Base-by-base conservation (phyloP, 2,329 filamentous ascomycete species). In the Lasiodiplodia theobromae region DNA sequence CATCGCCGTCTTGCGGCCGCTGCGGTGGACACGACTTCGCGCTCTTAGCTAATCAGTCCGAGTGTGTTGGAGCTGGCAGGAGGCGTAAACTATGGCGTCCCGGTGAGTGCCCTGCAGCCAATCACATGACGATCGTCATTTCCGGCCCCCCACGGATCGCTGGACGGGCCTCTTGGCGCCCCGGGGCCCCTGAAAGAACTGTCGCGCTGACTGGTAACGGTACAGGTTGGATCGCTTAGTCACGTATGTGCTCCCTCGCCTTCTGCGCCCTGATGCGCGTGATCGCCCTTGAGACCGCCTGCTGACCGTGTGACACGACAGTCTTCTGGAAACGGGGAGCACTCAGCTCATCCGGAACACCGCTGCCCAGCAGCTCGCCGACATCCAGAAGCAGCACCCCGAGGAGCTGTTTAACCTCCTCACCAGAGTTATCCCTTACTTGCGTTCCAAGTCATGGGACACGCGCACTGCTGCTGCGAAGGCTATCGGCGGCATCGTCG, bases 341-440 rank as follows among this genome's bases (percentile, higher is more conserved):
- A 99, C 96, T 70, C 91, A 92, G 78, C 86, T 99, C 73, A 98
- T 99, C 78, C 91, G 96, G 73, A 97, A 97, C 77, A 99, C 96
- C 71, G 96, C 96, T 71, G 96, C 97, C 71, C 94, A 96, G 77
- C 96, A 99, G 82, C 87, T 99, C 71, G 96, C 94, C 71, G 96
- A 99, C 82, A 96, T 97, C 80, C 96, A 99, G 82, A 98, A 97
- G 79, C 92, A 96, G 79, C 96, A 98, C 75, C 96, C 96, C 0
- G 95, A 99, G 82, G 96, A 99, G 80, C 85, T 99, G 1, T 98
- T 98, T 82, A 97, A 98, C 77, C 87, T 99, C 7, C 86, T 99
- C 14, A 95, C 93, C 37, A 88, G 95, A 70, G 94, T 99, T 38
- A 90, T 99, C n/a, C 95, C 96, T 0, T 99, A 97, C 80, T 86